These are phyloP conservation scores for Candida corydali DNA, from an alignment of 805 yeast genomes.

Conservation along the genomic window DNA sequence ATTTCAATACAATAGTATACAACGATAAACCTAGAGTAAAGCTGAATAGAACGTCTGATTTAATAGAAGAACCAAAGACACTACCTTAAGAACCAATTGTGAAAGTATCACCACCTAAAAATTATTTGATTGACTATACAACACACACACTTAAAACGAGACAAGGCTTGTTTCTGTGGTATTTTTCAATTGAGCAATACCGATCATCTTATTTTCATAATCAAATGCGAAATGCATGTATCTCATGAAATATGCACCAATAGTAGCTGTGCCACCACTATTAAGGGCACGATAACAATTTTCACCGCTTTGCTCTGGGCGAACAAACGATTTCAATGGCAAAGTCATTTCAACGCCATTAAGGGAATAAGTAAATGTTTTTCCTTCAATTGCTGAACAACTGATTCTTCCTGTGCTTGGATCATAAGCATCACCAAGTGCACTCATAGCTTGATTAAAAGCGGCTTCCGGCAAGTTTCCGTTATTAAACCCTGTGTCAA, in stretches of 20 bases:
- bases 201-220: conserved; percentile 1
- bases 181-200: conserved; percentile 2
- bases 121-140: too few species aligned
- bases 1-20: too few species aligned
- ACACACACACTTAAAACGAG: not conserved
- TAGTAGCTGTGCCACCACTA: not conserved
- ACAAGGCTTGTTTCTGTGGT: conserved; percentile 2
- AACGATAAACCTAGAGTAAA: too few species aligned
- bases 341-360: not conserved
- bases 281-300: not conserved
- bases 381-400: conserved; percentile 1
- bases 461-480: not conserved
- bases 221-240: conserved; percentile 5
- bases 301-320: not conserved
- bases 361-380: not conserved
- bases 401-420: not conserved
- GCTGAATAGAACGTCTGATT: too few species aligned
- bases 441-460: not conserved
- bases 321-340: conserved; percentile 4
- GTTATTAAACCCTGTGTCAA: not conserved
- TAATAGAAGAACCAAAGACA: too few species aligned
- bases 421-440: not conserved
- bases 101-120: too few species aligned
- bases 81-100: too few species aligned
- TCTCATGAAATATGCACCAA: conserved; percentile 2